phyloP scores from a whole-genome alignment of 345 rosid species.

The Linum tenue region DNA sequence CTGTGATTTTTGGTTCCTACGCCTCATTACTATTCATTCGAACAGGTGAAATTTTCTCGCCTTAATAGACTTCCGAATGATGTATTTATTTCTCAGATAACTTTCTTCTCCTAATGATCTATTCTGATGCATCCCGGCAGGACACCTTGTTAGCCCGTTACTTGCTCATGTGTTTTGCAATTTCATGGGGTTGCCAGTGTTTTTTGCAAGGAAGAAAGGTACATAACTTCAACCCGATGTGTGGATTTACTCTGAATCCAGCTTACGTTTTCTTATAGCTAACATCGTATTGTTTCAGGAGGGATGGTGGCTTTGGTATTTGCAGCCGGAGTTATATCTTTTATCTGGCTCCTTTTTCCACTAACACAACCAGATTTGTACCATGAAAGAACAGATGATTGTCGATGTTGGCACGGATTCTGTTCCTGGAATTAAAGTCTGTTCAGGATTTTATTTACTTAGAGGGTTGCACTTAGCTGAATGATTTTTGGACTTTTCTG shows the following conservation, averaged over 20 bases:
- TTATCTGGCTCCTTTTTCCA: constrained; percentile 53
- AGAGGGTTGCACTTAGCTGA: constrained; percentile 3
- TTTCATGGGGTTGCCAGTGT: constrained; percentile 80
- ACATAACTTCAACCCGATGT: background rate
- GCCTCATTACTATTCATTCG: constrained; percentile 87
- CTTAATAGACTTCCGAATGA: background rate
- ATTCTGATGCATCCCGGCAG: constrained; percentile 28
- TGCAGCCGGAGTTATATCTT: constrained; percentile 43
- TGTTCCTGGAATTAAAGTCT: constrained; percentile 51
- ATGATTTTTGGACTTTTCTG: constrained; percentile 1
- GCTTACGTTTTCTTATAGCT: background rate
- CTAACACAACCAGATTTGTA: constrained; percentile 54
- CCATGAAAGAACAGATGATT: constrained; percentile 39
- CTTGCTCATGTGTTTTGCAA: constrained; percentile 82
- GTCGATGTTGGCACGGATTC: constrained; percentile 74
- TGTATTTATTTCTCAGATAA: background rate
- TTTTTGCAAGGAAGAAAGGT: constrained; percentile 56
- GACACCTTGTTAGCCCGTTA: constrained; percentile 65
- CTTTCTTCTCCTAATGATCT: background rate
- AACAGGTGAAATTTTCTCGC: constrained; percentile 44
- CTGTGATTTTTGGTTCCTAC: constrained; percentile 77
- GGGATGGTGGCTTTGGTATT: constrained; percentile 49
- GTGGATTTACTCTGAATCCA: background rate
- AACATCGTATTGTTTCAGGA: constrained; percentile 23
- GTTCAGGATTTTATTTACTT: background rate